phyloP scores from a whole-genome alignment of 306 rosid genomes.

The Biancaea sappan region DNA sequence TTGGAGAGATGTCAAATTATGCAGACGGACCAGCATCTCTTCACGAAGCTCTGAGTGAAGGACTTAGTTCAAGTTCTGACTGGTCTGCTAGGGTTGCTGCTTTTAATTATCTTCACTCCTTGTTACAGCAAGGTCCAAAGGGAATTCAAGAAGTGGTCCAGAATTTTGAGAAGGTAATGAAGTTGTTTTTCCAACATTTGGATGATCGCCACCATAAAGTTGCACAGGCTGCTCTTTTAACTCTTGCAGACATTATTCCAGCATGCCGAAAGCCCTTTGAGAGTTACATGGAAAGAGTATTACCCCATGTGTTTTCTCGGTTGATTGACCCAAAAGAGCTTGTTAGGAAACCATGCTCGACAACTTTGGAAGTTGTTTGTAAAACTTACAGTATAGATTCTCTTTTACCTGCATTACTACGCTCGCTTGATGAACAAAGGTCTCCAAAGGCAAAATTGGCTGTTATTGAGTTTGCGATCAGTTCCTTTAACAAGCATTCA shows the following conservation, averaged over 20 bases:
- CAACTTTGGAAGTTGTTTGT: constrained; percentile 78
- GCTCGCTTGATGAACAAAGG: constrained; percentile 95
- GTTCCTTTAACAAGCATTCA: constrained; percentile 86
- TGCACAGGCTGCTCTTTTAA: constrained; percentile 97
- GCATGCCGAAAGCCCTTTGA: constrained; percentile 92
- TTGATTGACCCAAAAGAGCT: constrained; percentile 96
- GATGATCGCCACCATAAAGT: constrained; percentile 99
- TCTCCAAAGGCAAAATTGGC: constrained; percentile 99
- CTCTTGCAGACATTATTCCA: constrained; percentile 91
- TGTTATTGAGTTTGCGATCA: constrained; percentile 88
- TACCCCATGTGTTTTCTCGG: constrained; percentile 98
- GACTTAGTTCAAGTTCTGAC: constrained; percentile 90
- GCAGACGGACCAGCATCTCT: constrained; percentile 83
- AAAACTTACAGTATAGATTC: constrained; percentile 87
- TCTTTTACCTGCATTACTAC: constrained; percentile 93
- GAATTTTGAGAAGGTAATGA: constrained; percentile 97
- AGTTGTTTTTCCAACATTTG: constrained; percentile 95
- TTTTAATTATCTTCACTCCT: constrained; percentile 80
- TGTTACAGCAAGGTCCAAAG: constrained; percentile 91
- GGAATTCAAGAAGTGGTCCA: constrained; percentile 92
- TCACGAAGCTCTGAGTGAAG: constrained; percentile 87
- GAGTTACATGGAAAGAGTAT: constrained; percentile 91
- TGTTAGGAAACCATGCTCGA: constrained; percentile 88
- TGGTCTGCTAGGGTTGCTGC: constrained; percentile 98
- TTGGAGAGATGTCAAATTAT: constrained; percentile 75